Evolutionary conservation across 768 basidiomycete genomes (phyloP), one percentile per base, ranked within the genome.

Genomic region (Tephrocybe sp.): DNA sequence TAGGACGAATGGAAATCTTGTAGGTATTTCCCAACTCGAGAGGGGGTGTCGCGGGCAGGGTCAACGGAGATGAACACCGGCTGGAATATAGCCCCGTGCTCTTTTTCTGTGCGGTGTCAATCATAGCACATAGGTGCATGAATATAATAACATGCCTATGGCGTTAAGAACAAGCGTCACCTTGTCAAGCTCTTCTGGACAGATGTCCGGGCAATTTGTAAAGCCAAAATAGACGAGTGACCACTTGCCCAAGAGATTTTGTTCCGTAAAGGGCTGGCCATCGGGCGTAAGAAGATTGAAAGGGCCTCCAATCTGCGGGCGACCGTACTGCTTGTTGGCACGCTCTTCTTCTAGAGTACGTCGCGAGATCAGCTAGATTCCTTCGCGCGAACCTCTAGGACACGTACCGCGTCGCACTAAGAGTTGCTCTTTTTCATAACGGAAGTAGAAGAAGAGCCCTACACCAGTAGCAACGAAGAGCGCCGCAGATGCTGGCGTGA

Each of bases 141-240:
- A 30, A 47, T 8, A 12, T n/a, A 10, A n/a, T 3, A 32, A 51
- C 88, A 54, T 57, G 92, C 93, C 86, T 48, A 92, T 73, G 42
- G 75, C 69, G 26, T 87, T 77, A 37, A 98, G 75, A 15, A 94
- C 85, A 0, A 70, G 76, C 11, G 88, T 84, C 73, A 98, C 84
- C 75, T 98, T 98, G 74, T 99, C 97, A 24, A 99, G 77, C 71
- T 98, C 96, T 48, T 95, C 91, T 1, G 97, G 97, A 65, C 97
- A 99, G 48, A 99, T 98, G 69, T 99, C 97, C 5, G 97, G 96
- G 69, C 97, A 99, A 69, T 99, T 96, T 25, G 96, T 95, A 75
- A 98, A 99, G n/a, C 97, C 97, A 70, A 99, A 99, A 73, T 98
- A 92, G 40, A 91, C 79, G 53, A 92, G 71, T n/a, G 79, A 88